Percentiles rank a stretch among this genome's conserved stretches.
Conservation (phyloP, 352 stramenopile species). For the Phytophthora pisi region DNA sequence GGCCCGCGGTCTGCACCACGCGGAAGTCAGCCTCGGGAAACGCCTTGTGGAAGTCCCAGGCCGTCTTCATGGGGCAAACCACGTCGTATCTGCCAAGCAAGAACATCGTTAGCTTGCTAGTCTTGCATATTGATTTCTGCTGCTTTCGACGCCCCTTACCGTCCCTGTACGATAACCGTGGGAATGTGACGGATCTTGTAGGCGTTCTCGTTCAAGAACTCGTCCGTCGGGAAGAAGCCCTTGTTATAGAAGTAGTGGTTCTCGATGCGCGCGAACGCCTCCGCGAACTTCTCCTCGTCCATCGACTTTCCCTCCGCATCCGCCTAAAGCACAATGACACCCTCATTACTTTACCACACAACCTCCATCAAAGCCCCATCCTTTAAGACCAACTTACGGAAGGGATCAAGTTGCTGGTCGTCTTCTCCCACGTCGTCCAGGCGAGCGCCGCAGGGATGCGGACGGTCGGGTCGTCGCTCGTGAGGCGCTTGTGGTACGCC, state of each 20-base stretch:
- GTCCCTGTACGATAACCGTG: constrained; percentile 91
- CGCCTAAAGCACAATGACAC: constrained; percentile 23
- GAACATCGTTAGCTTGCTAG: not conserved
- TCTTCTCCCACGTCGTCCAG: constrained; percentile 94
- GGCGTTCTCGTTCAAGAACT: constrained; percentile 90
- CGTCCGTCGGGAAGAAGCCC: constrained; percentile 89
- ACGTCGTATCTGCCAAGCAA: constrained; percentile 74
- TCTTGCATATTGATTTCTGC: not conserved
- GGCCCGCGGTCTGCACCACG: constrained; percentile 75
- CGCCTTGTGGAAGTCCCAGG: constrained; percentile 87
- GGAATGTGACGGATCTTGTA: constrained; percentile 93
- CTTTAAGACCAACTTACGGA: constrained; percentile 35
- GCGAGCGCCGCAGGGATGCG: constrained; percentile 82
- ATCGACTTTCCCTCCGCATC: constrained; percentile 82
- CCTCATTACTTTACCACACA: not conserved
- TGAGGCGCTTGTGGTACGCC: constrained; percentile 89
- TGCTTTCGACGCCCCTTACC: constrained; percentile 34
- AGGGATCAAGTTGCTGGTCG: constrained; percentile 84
- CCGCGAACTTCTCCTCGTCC: constrained; percentile 80
- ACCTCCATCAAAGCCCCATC: not conserved
- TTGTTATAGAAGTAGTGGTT: constrained; percentile 94
- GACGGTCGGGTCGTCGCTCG: constrained; percentile 84
- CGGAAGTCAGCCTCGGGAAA: constrained; percentile 75
- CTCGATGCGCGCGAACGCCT: constrained; percentile 93
- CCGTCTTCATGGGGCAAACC: constrained; percentile 87